A percentile compares a stretch with the other conserved stretches of the same genome.
These are phyloP conservation scores for Rhytidhysteron rufulum DNA, from an alignment of 2,329 filamentous ascomycete species.

Conservation along the genomic window DNA sequence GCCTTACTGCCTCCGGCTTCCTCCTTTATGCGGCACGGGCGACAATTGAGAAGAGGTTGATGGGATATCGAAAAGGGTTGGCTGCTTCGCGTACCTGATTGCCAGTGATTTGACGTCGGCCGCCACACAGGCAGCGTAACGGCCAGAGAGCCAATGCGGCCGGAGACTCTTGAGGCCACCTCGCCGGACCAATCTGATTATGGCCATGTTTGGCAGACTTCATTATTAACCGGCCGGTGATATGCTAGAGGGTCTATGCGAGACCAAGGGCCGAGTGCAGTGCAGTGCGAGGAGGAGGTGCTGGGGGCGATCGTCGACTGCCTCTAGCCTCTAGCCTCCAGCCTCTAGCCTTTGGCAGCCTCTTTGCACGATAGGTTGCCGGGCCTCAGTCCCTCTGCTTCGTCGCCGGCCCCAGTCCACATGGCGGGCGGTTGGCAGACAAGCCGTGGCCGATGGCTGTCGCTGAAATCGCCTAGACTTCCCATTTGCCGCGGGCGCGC, in stretches of 20 bases:
- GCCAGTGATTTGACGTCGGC: constrained; percentile 6
- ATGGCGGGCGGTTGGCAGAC: no score
- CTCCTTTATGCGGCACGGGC: constrained; percentile 29
- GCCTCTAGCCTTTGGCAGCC: no score
- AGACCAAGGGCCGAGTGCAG: background rate
- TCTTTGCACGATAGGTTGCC: no score
- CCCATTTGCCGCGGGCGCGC: constrained; percentile 26
- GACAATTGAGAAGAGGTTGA: constrained; percentile 20
- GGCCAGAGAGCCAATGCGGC: background rate
- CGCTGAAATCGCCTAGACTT: constrained; percentile 19
- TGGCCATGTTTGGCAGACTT: background rate
- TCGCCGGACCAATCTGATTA: background rate
- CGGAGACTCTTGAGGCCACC: background rate
- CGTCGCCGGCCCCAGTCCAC: no score
- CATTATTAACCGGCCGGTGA: background rate
- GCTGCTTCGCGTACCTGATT: constrained; percentile 31
- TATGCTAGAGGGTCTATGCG: constrained; percentile 2
- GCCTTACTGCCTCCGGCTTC: constrained; percentile 1
- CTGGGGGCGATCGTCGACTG: constrained; percentile 1
- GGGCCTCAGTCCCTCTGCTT: no score
- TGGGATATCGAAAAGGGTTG: constrained; percentile 16
- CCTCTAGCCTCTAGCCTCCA: constrained; percentile 1
- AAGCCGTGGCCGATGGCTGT: background rate
- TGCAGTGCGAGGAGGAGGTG: no score
- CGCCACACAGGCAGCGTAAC: constrained; percentile 16